Evolutionary conservation across 441 rosid genomes (phyloP), one percentile per base, ranked within the genome.

Genomic region (Jatropha multifida): DNA sequence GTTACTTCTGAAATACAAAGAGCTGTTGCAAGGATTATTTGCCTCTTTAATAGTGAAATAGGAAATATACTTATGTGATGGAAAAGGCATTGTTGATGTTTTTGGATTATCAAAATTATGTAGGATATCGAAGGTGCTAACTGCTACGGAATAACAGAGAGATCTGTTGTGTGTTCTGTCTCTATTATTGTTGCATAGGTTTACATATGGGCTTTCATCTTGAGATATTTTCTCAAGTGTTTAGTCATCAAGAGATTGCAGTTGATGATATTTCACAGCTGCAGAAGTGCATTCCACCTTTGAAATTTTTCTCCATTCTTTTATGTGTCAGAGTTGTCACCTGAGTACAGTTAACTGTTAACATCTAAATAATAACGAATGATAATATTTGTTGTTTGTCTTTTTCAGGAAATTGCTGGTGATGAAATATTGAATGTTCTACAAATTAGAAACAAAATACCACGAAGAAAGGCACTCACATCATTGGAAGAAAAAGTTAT

Each of bases 391-490:
- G 13, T 65, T 78, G 46, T 70, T 73, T 78, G 52, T 71, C 65
- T 74, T 41, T 32, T 42, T 65, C 86, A 96, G 99, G 94, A 96
- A 83, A 92, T 96, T 79, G 92, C 92, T 75, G 94, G 97, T 79
- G 90, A 89, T 60, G 97, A 94, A 70, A 78, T 96, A 81, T 84
- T 81, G 70, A 80, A 88, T 78, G 97, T 84, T 68, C 89, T 96
- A 68, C 97, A 96, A 84, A 92, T 96, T 81, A 86, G 76, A 83
- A 81, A 84, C 71, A 96, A 96, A 86, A 83, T 91, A 79, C 92
- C 96, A 46, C 89, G 99, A 86, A 89, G 98, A 83, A 96, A 92
- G 84, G 95, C 98, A 64, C 88, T 96, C 65, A 74, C 88, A 52
- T 82, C 90, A 46, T 84, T 96, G 86, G 98, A 96, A 90, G 97